Base-by-base conservation (phyloP, 2,329 filamentous ascomycete species). In the Sclerotinia subarctica region DNA sequence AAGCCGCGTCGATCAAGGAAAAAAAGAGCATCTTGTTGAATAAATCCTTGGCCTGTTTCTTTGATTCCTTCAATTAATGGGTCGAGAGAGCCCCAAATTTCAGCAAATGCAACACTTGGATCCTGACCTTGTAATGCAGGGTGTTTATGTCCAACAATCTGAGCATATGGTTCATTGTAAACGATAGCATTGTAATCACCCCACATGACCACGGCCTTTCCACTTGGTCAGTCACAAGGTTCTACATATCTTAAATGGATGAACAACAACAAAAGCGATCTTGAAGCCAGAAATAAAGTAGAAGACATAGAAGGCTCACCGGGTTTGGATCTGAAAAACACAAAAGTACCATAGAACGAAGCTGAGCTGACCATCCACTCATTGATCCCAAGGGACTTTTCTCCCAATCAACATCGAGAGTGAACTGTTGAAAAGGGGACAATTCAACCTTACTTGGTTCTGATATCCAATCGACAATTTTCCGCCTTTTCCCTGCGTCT, bases 271-370 rank as follows among this genome's bases (percentile, higher is more conserved):
- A 60, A 60, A 32, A 44, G 38, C 15, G 13, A 24, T 17, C 42
- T n/a, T 21, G 17, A 32, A 35, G 35, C 2, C 46, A 62, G 46
- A 44, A 8, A 49, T 62, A 15, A 42, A 42, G 13, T 38, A n/a
- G 21, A 32, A 49, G 15, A 17, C 11, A 42, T 15, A 29, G 52
- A 52, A 44, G 19, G 46, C 63, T 65, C 63, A 65, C 63, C 1
- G 90, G 88, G 73, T 91, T 87, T 10, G 90, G 90, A 70, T 87
- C 90, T 32, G 86, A 88, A 90, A 94, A 93, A 73, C 94, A 86
- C 53, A 94, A 79, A 76, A 93, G 94, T 51, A 90, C 88, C 86
- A 94, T 90, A 71, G 87, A 86, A 57, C 92, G 85, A 65, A 95
- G 80, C 72, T 93, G 90, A 57, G 90, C 84, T 60, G 94, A 80